These are phyloP conservation scores for Hanseniaspora singularis DNA, from an alignment of 805 yeast species.

Conservation along the genomic window DNA sequence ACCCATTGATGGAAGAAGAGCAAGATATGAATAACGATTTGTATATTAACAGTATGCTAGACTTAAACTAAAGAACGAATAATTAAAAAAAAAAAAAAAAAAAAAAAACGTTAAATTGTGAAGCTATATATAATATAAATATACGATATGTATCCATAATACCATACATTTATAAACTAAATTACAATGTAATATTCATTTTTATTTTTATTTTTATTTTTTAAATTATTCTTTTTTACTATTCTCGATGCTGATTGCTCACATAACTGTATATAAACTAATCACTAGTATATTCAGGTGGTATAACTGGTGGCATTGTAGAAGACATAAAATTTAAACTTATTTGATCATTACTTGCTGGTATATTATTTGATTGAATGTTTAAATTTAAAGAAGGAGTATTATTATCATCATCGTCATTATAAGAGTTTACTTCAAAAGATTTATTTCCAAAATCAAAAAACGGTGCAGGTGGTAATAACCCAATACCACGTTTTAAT, in stretches of 20 bases:
- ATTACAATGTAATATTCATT: no score
- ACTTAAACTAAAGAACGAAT: no score
- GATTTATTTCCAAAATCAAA: slow-evolving; percentile 27
- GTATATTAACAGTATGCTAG: slow-evolving; percentile 13
- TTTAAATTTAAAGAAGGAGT: neutral
- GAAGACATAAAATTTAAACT: slow-evolving; percentile 27
- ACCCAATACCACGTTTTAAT: neutral
- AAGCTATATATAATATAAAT: no score
- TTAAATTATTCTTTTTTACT: no score
- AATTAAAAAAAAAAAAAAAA: no score
- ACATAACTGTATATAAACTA: no score
- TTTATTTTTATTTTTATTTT: no score
- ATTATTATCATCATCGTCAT: slow-evolving; percentile 15
- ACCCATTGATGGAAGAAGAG: slow-evolving; percentile 2
- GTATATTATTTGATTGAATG: no score
- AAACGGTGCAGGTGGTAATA: slow-evolving; percentile 29
- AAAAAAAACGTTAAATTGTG: no score
- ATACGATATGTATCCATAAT: no score
- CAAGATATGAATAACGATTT: slow-evolving; percentile 11
- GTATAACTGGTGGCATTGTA: slow-evolving; percentile 29
- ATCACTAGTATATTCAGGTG: slow-evolving; percentile 30
- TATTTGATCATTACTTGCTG: slow-evolving; percentile 25
- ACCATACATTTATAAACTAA: no score
- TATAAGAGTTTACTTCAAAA: neutral
- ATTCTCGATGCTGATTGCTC: no score